phyloP scores from a whole-genome alignment of 164 flowering plant species.

The Brasenia schreberi region DNA sequence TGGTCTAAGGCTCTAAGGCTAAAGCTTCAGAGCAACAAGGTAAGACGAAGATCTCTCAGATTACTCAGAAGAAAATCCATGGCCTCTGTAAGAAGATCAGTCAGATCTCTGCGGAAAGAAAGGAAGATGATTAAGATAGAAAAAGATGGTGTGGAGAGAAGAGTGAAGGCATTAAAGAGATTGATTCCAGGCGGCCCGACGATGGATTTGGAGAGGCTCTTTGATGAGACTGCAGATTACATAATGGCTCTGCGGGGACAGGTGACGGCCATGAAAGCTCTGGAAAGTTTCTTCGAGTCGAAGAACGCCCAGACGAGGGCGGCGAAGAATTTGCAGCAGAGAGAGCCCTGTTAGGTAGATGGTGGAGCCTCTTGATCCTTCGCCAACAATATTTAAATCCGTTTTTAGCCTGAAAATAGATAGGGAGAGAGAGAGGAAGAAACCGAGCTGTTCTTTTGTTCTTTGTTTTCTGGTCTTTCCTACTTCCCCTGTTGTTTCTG shows the following conservation, averaged over 20 bases:
- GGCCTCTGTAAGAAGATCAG: background rate
- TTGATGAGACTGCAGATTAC: conserved; percentile 47
- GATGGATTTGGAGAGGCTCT: conserved; percentile 31
- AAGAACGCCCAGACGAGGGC: conserved; percentile 9
- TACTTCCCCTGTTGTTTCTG: background rate
- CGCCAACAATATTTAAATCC: background rate
- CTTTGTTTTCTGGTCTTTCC: background rate
- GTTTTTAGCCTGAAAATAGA: too few species aligned
- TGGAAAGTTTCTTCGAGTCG: conserved; percentile 23
- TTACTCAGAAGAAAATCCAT: background rate
- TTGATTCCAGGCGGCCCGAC: conserved; percentile 48
- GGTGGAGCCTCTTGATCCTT: background rate
- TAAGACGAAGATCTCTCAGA: conserved; percentile 1
- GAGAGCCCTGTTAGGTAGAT: background rate
- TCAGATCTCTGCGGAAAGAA: conserved; percentile 4
- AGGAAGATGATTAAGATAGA: conserved; percentile 22
- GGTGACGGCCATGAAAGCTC: conserved; percentile 32
- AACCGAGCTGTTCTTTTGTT: background rate
- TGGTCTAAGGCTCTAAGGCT: background rate
- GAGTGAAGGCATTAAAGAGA: conserved; percentile 36
- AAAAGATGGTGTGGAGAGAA: conserved; percentile 31
- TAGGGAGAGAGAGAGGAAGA: background rate
- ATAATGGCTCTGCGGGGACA: conserved; percentile 38
- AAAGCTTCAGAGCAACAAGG: background rate
- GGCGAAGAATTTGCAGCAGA: conserved; percentile 12